Conservation (phyloP, 1,139 yeast genomes). For the Saccharomyces hybrid region DNA sequence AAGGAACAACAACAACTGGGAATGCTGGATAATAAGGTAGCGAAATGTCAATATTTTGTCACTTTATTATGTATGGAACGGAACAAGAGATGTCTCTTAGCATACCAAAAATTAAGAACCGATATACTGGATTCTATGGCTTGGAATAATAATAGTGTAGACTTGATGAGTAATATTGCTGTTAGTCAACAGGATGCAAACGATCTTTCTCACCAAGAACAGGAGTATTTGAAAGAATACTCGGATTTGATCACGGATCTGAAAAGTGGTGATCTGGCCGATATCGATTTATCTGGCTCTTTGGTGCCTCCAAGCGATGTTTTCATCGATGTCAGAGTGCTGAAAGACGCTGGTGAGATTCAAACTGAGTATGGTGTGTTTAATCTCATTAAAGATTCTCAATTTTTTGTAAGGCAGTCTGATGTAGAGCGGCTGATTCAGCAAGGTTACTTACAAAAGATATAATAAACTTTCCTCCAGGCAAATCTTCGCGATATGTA, state of each 20-base stretch:
- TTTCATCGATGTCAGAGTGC: conserved; percentile 86
- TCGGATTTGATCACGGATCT: conserved; percentile 65
- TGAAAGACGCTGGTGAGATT: conserved; percentile 93
- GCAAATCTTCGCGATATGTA: neutral
- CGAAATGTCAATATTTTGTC: conserved; percentile 70
- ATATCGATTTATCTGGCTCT: conserved; percentile 82
- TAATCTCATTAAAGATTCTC: conserved; percentile 90
- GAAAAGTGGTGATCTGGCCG: conserved; percentile 66
- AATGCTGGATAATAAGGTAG: conserved; percentile 39
- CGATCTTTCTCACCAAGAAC: conserved; percentile 62
- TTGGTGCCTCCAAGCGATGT: conserved; percentile 86
- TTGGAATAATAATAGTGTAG: conserved; percentile 47
- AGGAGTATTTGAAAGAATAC: conserved; percentile 66
- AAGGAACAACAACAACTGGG: conserved; percentile 27
- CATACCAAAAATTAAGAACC: conserved; percentile 70
- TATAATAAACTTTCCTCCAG: conserved; percentile 29
- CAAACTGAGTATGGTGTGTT: conserved; percentile 97
- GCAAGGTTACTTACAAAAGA: conserved; percentile 84
- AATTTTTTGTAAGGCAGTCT: conserved; percentile 85
- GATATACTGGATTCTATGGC: conserved; percentile 58
- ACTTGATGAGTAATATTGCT: conserved; percentile 15
- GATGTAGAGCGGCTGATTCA: conserved; percentile 92
- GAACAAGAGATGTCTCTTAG: conserved; percentile 81
- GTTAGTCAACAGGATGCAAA: conserved; percentile 31
- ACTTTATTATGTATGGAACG: conserved; percentile 74